Base-by-base conservation (phyloP, 2,329 filamentous ascomycete genomes). In the Xylariaceae sp. region DNA sequence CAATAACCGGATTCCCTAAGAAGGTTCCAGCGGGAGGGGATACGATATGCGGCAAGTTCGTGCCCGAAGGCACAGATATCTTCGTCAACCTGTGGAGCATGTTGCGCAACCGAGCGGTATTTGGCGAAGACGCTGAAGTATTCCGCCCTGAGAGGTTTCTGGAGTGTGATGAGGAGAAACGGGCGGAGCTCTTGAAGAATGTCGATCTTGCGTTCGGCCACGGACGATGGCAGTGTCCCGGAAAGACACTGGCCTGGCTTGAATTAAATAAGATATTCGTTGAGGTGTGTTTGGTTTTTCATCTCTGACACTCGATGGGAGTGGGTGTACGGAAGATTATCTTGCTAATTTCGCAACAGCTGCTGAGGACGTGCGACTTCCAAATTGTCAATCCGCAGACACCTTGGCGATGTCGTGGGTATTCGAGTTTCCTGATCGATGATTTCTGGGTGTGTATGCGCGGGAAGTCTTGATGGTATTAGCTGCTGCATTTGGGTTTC, bases 61-160 rank as follows among this genome's bases (percentile, higher is more conserved):
- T 63, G 6, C 58, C 61, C 2, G 59, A 42, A 7, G 59, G 61
- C 39, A 63, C 61, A 6, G 58, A 61, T 27, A 51, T 63, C 14
- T 58, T 56, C 19, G 44, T 60, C 6, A 59, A 62, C 31, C 17
- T 53, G 15, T 51, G 47, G 52, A 47, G 43, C 27, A 58, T 63
- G 54, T n/a, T 59, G 18, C 57, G 54, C 1, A 56, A 58, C 17
- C 53, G 53, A 42, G 57, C 59, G 19, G 48, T 59, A 2, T 63
- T 63, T n/a, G 61, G 61, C 11, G 27, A 54, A 10, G 61, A 62
- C 18, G 55, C 55, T 1, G 55, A 59, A 2, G 31, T 61, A 10
- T 63, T 61, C 42, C 53, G 59, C 1, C 61, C 61, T 2, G 61
- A 59, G 46, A 53, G 61, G 1, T 63, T 60, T 33, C 42, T 61